Evolutionary conservation across 2,329 filamentous ascomycete genomes (phyloP), one percentile per base, ranked within the genome.

Genomic region (Aschersonia sp.): DNA sequence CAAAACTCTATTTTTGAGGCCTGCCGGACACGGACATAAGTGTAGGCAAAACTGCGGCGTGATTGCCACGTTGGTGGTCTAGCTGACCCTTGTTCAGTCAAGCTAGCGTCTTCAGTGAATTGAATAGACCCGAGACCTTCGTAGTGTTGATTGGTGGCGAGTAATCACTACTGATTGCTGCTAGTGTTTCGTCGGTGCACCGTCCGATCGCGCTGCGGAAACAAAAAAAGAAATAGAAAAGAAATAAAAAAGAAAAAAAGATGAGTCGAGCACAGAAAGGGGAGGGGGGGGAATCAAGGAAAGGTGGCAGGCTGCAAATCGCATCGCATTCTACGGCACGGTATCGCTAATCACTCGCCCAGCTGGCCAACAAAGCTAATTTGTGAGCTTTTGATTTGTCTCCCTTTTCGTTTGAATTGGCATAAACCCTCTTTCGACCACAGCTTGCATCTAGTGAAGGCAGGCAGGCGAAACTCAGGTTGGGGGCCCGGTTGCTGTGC

Each of bases 401-500:
- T 22, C 22, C 22, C 22, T 22, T 22, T 22, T 22, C 22, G 22
- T 22, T 22, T 4, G 22, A 22, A 22, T 22, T 3, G 22, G 22
- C 22, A 22, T 22, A 22, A 22, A 22, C 22, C 2, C 22, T 4
- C 22, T 22, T 22, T 22, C 4, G 2, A 22, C 22, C 22, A 22
- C 22, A 22, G 2, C 22, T 22, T 22, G 22, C 22, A 22, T 22
- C 22, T 22, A 22, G 22, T 22, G 22, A 2, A 22, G 22, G 22
- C 22, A 22, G 22, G 22, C 22, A 22, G 22, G 4, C 22, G 4
- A 22, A 22, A 22, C 22, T 22, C 22, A 37, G 35, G 35, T 12
- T 37, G 35, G 2, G 39, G 39, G 37, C 11, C 46, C 29, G 30
- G 44, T 49, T 41, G 47, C 32, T 40, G 37, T 46, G 47, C 47